Base-by-base conservation (phyloP, 768 basidiomycete species). In the Lactarius akahatsu region DNA sequence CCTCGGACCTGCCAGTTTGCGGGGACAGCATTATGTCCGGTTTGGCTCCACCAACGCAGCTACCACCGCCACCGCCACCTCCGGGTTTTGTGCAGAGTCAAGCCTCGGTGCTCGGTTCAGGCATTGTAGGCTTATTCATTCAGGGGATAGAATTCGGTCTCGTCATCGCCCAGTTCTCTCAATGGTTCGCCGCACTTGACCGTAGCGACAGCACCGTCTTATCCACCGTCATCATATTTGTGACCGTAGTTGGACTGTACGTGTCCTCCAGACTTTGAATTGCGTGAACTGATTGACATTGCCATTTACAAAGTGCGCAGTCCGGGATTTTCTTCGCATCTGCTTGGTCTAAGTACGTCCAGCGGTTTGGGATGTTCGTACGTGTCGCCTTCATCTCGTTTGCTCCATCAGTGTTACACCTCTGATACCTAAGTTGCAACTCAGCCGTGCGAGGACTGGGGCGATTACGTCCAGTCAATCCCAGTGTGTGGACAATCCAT, bases 161-260 rank as follows among this genome's bases (percentile, higher is more conserved):
- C 36, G 61, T 66, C 9, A 13, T 66, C 3, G n/a, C 56, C 1
- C 65, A 66, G 20, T 47, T 66, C 56, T 62, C 45, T 40, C 65
- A 47, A 13, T 66, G 65, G 65, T 62, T 57, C 32, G 30, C 56
- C 15, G 23, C 60, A 4, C 20, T 54, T 10, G 60, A 62, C 28
- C 61, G 65, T 10, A 34, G 50, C 3, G 65, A 66, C 4, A 41
- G 30, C 16, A 4, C 8, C 4, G 38, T 34, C 23, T 10, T 66
- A 15, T 23, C 47, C 11, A 11, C 18, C 15, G 2, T 59, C 23
- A 32, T 67, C 15, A 11, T 63, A 59, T 63, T 59, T 18, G 57
- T 63, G 57, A 63, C 66, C 5, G 3, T 5, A 4, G 57, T 67
- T 7, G 66, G 66, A 28, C n/a, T 67, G 66, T 67, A 52, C 26